Base-by-base conservation (phyloP, 768 basidiomycete genomes). In the Cystofilobasidium capitatum region DNA sequence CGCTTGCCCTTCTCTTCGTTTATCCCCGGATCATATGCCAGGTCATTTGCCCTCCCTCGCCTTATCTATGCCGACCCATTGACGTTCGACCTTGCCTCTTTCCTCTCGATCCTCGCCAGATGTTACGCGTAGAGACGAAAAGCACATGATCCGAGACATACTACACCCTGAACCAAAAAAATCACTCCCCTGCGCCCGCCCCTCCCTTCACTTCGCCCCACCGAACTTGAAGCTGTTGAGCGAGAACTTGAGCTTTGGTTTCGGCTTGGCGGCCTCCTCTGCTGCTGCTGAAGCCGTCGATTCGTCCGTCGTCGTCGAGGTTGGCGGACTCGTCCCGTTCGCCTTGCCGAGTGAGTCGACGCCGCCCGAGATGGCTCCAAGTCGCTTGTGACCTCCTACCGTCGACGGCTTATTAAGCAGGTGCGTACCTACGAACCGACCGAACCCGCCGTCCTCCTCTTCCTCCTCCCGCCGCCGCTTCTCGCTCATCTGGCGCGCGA, bases 381-480 rank as follows among this genome's bases (percentile, higher is more conserved):
- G 33, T 29, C 62, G 35, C 36, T 37, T 24, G 22, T 63, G 62
- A 13, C 62, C 62, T 47, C 35, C 31, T 26, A 13, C 5, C n/a
- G 44, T 3, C 12, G n/a, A 16, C 45, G 47, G 31, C 62, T 17
- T 17, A 2, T 44, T 40, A 7, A n/a, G 39, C 29, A 24, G 5
- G 14, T 36, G 31, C 5, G 17, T 3, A 13, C 61, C 47, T 29
- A 69, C 22, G 39, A 70, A 61, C 44, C 44, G 64, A 26, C 64
- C 69, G 31, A 73, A 65, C 12, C 67, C 64, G 13, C 60, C 71
- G 22, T 71, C 87, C 63, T 82, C 82, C 35, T 89, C 87, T 5
- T 84, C 85, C 39, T 82, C 83, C 73, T 79, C 76, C 40, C 88
- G 79, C 73, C 85, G 80, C 69, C 88, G 82, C 76, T 90, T 89